phyloP scores from a whole-genome alignment of 805 yeast genomes.

The Metschnikowia amazonensis region DNA sequence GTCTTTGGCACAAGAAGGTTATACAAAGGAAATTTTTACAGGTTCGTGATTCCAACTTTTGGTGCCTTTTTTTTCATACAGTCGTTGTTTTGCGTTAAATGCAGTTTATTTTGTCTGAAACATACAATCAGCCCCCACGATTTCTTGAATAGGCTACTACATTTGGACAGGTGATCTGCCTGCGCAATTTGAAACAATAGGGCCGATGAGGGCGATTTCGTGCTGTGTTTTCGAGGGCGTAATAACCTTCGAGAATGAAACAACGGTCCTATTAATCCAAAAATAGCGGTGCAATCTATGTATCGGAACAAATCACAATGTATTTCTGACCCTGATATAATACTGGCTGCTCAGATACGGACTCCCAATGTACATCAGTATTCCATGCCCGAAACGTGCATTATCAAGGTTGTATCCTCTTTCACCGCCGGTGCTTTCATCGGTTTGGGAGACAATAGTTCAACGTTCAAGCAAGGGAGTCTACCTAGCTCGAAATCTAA shows the following conservation, averaged over 20 bases:
- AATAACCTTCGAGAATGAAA: neutral
- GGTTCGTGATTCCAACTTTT: neutral
- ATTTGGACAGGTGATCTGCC: neutral
- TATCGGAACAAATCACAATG: neutral
- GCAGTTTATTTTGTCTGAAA: neutral
- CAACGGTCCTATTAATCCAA: no score
- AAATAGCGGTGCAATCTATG: neutral
- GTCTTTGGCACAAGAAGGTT: neutral
- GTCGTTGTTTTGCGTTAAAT: neutral
- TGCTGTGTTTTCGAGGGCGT: neutral
- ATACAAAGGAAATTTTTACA: neutral
- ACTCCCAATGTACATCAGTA: neutral
- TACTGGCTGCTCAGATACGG: neutral
- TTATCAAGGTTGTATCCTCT: neutral
- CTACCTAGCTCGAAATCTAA: neutral
- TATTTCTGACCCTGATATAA: neutral
- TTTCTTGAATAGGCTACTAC: neutral
- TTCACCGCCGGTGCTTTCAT: no score
- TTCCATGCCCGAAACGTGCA: neutral
- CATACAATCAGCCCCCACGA: neutral
- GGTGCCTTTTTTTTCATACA: neutral
- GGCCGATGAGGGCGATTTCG: neutral
- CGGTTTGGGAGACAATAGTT: neutral
- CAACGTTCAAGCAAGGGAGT: no score
- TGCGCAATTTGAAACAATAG: neutral